Evolutionary conservation across 179 eudicot genomes (phyloP).

Genomic region (Silene noctiflora): DNA sequence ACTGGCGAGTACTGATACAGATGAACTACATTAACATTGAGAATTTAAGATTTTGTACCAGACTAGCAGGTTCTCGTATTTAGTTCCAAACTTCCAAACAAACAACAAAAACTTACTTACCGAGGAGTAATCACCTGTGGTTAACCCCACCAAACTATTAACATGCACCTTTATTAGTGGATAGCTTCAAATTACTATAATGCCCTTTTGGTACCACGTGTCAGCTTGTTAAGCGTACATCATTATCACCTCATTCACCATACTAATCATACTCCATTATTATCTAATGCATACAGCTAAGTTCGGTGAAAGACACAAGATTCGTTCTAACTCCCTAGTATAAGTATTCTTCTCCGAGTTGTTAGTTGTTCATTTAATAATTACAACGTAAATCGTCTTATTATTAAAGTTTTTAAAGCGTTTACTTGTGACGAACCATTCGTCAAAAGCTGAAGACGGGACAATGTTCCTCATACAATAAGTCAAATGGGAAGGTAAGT

Average conservation of each 20-base stretch:
- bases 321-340: background rate
- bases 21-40: conserved; percentile 3
- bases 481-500: too few relatives aligned
- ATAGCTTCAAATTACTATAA: conserved; percentile 3
- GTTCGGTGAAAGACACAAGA: conserved; percentile 18
- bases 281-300: background rate
- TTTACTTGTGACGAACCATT: too few relatives aligned
- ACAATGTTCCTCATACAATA: too few relatives aligned
- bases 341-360: background rate
- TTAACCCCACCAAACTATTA: background rate
- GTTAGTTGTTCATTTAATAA: too few relatives aligned
- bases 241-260: conserved; percentile 10
- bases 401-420: too few relatives aligned
- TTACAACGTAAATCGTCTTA: too few relatives aligned
- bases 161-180: conserved; percentile 11
- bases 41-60: background rate
- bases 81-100: conserved; percentile 14
- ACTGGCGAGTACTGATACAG: background rate
- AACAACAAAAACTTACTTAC: background rate
- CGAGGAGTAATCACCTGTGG: background rate
- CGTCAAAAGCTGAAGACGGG: too few relatives aligned
- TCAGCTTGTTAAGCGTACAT: background rate
- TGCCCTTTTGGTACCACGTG: conserved; percentile 16
- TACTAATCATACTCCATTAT: background rate
- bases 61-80: background rate